Evolutionary conservation across 139 green algal genomes (phyloP), one percentile per base, ranked within the genome.

Genomic region (Chlorella sorokiniana): DNA sequence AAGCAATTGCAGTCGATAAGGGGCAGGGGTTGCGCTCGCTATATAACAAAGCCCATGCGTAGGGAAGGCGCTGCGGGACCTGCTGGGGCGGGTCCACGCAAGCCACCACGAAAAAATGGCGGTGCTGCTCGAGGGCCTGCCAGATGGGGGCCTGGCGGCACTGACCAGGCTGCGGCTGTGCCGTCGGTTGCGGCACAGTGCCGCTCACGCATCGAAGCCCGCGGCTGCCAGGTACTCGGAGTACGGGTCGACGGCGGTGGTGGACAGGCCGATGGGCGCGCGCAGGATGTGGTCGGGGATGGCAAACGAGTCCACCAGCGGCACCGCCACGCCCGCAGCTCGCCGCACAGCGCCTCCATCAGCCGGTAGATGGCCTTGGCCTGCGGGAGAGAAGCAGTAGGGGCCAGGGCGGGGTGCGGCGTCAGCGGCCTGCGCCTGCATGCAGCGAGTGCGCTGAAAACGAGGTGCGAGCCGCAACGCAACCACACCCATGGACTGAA

Each of bases 271-370:
- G 63, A 97, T 97, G 68, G 93, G 93, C 5, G 93, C 93, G 4
- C 93, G 84, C 79, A 97, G 83, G n/a, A 97, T 93, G 86, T 92
- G 85, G 86, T 97, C 93, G 3, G 93, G 93, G 75, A 97, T 94
- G 64, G 75, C 88, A 78, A 94, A 97, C 0, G 93, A 86, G 62
- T 92, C 86, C 51, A 95, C 91, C 77, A 95, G 86, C 1, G 86
- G 89, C 79, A 94, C 78, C 23, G 91, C 91, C 61, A 93, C 87
- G 9, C 86, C 85, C 86, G 65, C 63, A 93, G 71, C 79, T 95
- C 90, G 8, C 64, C 62, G 87, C 91, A 94, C 78, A 97, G 91
- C 31, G 80, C 41, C 76, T 91, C 81, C 11, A 94, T 79, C 79
- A 96, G 88, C n/a, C 86, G 82, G 69, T 90, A 68, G 75, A 97